Base-by-base conservation (phyloP, 2,329 filamentous ascomycete genomes). In the Dothistroma septosporum region DNA sequence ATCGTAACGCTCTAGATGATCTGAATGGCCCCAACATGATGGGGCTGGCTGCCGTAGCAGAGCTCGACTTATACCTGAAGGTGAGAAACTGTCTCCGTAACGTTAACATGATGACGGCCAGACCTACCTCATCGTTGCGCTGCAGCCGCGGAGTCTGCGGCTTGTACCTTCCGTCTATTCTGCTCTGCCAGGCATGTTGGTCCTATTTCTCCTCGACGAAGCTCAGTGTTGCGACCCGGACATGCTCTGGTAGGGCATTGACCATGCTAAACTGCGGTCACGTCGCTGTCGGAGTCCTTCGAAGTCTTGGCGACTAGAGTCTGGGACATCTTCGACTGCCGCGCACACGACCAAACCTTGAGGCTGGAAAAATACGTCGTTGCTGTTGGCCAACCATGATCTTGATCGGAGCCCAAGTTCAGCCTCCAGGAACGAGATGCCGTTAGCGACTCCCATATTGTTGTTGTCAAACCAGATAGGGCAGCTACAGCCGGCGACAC, bases 401-500 rank as follows among this genome's bases (percentile, higher is more conserved):
- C 12, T 21, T 50, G 9, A 5, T 16, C 12, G 41, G 48, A 48
- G 22, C n/a, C 32, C 54, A 28, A 55, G 3, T 11, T 3, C 3
- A 37, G 10, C 33, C 4, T 4, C 7, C 37, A 44, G 37, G 37
- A 44, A n/a, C 16, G 24, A 24, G 21, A 28, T 49, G 47, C 21
- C 21, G 21, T 31, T 49, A 19, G 21, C 21, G 47, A 49, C 47
- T 49, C 47, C 47, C 24, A 16, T 50, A 16, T 50, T 14, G 47
- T 50, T 50, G 47, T 50, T 31, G 21, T 46, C 19, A 28, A 19
- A 41, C 59, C 59, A 50, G 55, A 61, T 61, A 55, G 52, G 55
- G 55, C 59, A 58, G 50, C 33, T 55, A 8, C 32, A 58, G 37
- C 54, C 59, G 59, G 31, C 31, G 35, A 41, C 54, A 37, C 48